Conservation (phyloP, 495 filamentous ascomycete species). For the Lasiosphaeria miniovina region DNA sequence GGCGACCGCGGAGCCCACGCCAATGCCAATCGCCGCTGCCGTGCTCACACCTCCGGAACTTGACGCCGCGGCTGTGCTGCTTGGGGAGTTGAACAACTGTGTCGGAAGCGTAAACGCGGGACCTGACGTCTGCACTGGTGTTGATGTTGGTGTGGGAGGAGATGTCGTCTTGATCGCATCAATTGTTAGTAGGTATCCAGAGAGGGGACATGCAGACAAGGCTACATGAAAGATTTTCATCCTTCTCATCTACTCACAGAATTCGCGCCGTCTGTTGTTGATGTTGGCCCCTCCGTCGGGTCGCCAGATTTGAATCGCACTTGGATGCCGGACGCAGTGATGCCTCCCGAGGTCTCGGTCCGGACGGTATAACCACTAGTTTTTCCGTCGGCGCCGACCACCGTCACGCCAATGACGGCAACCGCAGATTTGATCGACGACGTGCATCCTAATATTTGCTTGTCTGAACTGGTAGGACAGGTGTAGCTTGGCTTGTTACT, state of each 20-base stretch:
- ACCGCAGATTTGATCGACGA: slow-evolving; percentile 17
- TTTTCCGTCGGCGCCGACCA: slow-evolving; percentile 15
- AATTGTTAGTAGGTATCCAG: too few relatives aligned
- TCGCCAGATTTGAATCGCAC: slow-evolving; percentile 24
- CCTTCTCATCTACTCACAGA: neutral
- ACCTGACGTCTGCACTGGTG: neutral
- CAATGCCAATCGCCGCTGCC: slow-evolving; percentile 27
- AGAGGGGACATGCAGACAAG: neutral
- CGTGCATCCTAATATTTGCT: slow-evolving; percentile 21
- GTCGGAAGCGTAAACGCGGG: neutral
- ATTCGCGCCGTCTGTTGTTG: neutral
- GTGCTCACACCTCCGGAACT: slow-evolving; percentile 21
- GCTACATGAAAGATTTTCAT: slow-evolving; percentile 5
- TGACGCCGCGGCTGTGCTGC: neutral
- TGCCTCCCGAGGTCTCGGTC: slow-evolving; percentile 17
- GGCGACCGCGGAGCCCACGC: slow-evolving; percentile 25
- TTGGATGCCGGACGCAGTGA: slow-evolving; percentile 28
- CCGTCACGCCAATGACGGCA: slow-evolving; percentile 18
- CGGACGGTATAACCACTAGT: slow-evolving; percentile 9
- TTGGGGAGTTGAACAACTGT: neutral
- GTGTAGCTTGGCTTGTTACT: slow-evolving; percentile 1
- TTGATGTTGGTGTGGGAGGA: neutral
- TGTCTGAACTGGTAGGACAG: slow-evolving; percentile 8
- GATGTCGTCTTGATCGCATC: too few relatives aligned
- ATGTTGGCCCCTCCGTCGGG: neutral